Conservation (phyloP, 331 rosid species). For the Quercus lobata region DNA sequence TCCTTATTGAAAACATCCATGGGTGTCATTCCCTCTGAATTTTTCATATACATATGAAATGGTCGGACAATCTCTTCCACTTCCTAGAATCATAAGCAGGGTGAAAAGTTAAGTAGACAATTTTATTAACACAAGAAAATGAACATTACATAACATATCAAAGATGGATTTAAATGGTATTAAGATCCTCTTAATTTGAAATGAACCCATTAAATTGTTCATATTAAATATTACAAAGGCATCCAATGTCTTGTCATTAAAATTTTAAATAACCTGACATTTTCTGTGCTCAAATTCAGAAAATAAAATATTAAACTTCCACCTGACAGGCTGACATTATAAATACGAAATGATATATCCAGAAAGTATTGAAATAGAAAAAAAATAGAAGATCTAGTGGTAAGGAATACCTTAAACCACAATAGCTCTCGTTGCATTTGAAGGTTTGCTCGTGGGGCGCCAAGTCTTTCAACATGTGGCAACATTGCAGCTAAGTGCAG, state of each 20-base stretch:
- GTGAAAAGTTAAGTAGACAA: not conserved
- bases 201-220: too few species aligned
- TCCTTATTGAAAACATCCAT: not conserved
- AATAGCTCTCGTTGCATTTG: not conserved
- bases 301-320: too few species aligned
- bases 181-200: too few species aligned
- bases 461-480: not conserved
- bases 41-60: not conserved
- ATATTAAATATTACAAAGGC: too few species aligned
- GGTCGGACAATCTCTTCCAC: not conserved
- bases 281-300: too few species aligned
- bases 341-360: too few species aligned
- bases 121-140: too few species aligned
- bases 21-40: not conserved
- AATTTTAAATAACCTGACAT: too few species aligned
- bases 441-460: not conserved
- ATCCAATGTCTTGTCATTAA: too few species aligned
- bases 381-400: too few species aligned
- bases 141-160: not conserved
- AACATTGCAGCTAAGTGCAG: not conserved
- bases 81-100: not conserved
- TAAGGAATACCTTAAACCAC: conserved; percentile 4
- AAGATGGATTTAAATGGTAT: not conserved
- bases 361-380: not conserved
- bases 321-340: too few species aligned